Evolutionary conservation across 1,284 basidiomycete species (phyloP).

Genomic region (Malassezia pachydermatis): DNA sequence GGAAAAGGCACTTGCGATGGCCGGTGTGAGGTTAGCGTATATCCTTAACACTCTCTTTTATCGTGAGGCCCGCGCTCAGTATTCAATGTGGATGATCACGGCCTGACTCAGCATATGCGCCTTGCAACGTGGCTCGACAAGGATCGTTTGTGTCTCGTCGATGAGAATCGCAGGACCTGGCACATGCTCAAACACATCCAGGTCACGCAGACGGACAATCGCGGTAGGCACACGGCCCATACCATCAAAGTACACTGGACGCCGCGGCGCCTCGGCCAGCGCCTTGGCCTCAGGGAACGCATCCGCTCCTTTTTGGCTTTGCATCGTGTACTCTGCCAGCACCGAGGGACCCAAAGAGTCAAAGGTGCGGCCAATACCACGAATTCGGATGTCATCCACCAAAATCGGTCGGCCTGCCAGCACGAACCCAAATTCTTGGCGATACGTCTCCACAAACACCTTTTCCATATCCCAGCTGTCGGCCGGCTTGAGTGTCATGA

Average conservation of each 20-base stretch:
- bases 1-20: background rate
- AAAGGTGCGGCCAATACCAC: slow-evolving; percentile 72
- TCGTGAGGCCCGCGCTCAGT: slow-evolving; percentile 4
- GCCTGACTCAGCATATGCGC: slow-evolving; percentile 30
- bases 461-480: slow-evolving; percentile 62
- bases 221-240: slow-evolving; percentile 68
- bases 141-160: slow-evolving; percentile 82
- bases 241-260: slow-evolving; percentile 67
- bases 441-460: slow-evolving; percentile 57
- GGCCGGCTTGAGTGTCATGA: slow-evolving; percentile 66
- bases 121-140: slow-evolving; percentile 52
- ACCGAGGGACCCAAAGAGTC: slow-evolving; percentile 69
- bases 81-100: slow-evolving; percentile 31
- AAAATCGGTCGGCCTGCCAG: slow-evolving; percentile 66
- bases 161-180: slow-evolving; percentile 78
- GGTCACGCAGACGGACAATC: slow-evolving; percentile 61
- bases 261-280: slow-evolving; percentile 48
- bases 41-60: background rate
- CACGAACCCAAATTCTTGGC: slow-evolving; percentile 69
- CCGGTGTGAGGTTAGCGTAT: background rate
- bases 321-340: slow-evolving; percentile 58
- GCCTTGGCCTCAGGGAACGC: slow-evolving; percentile 52
- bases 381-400: slow-evolving; percentile 81
- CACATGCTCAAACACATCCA: slow-evolving; percentile 63
- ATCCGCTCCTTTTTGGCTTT: slow-evolving; percentile 23